A percentile compares a stretch with the other conserved stretches of the same genome.
These are phyloP conservation scores for Chaetomium fimeti DNA, from an alignment of 495 filamentous ascomycete species.

Conservation along the genomic window DNA sequence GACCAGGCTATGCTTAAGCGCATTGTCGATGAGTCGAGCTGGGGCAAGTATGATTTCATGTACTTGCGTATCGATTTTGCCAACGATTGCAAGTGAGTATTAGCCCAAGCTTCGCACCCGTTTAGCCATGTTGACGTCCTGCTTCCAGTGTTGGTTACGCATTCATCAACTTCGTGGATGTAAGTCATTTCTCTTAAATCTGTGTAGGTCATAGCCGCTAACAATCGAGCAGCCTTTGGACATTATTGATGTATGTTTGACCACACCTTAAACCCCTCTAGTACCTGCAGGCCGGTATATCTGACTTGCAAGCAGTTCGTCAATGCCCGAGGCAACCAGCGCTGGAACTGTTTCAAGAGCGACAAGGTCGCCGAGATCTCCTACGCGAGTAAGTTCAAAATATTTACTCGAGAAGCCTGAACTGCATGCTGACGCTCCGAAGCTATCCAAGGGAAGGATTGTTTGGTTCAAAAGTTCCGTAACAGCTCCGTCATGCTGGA, in stretches of 20 bases:
- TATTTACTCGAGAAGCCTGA: neutral
- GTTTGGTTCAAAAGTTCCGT: slow-evolving; percentile 87
- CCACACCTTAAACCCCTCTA: neutral
- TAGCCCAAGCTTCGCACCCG: neutral
- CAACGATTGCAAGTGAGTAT: slow-evolving; percentile 80
- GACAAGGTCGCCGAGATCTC: slow-evolving; percentile 88
- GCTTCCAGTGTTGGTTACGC: slow-evolving; percentile 84
- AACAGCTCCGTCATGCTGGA: slow-evolving; percentile 96
- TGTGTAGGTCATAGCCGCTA: slow-evolving; percentile 23
- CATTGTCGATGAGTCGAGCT: slow-evolving; percentile 74
- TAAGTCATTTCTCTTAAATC: slow-evolving; percentile 43
- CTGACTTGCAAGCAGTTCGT: slow-evolving; percentile 61
- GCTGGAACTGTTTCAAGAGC: slow-evolving; percentile 80
- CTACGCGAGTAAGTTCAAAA: slow-evolving; percentile 73
- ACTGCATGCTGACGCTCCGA: slow-evolving; percentile 22
- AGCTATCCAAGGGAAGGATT: slow-evolving; percentile 91
- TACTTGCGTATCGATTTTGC: slow-evolving; percentile 93
- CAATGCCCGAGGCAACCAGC: slow-evolving; percentile 63
- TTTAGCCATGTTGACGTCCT: slow-evolving; percentile 31
- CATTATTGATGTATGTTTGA: slow-evolving; percentile 62
- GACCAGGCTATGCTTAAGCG: slow-evolving; percentile 75
- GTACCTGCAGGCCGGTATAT: neutral
- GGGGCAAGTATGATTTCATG: slow-evolving; percentile 86
- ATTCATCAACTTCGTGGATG: slow-evolving; percentile 91
- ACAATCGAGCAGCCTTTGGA: slow-evolving; percentile 58